Conservation (phyloP, 805 yeast genomes). For the Tetrapisispora nanseiensis region DNA sequence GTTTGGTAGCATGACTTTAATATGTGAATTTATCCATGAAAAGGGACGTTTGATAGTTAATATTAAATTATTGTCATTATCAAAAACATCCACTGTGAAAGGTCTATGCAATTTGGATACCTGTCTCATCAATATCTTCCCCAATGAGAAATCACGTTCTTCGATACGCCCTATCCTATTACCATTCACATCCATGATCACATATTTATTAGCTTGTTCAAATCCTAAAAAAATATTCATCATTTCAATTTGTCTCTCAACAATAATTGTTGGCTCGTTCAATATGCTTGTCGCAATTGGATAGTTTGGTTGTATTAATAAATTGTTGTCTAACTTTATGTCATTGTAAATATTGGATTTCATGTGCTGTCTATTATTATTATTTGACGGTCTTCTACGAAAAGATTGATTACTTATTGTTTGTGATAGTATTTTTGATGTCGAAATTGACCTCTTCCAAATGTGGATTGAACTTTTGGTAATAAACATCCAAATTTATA, state of each 20-base stretch:
- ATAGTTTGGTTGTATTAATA: slow-evolving; percentile 1
- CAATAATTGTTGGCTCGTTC: slow-evolving; percentile 72
- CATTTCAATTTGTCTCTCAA: slow-evolving; percentile 81
- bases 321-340: too few species aligned
- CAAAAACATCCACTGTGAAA: slow-evolving; percentile 61
- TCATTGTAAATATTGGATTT: neutral
- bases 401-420: neutral
- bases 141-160: slow-evolving; percentile 67
- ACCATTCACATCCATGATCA: slow-evolving; percentile 64
- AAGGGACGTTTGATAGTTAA: slow-evolving; percentile 73
- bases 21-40: slow-evolving; percentile 80
- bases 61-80: slow-evolving; percentile 48
- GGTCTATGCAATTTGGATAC: slow-evolving; percentile 81
- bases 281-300: slow-evolving; percentile 30
- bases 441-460: neutral
- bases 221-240: slow-evolving; percentile 82
- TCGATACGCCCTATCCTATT: slow-evolving; percentile 67
- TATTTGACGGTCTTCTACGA: neutral
- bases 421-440: neutral
- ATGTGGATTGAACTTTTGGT: neutral
- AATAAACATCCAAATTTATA: neutral
- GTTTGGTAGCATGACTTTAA: slow-evolving; percentile 56
- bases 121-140: slow-evolving; percentile 70
- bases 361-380: too few species aligned
- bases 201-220: slow-evolving; percentile 82